These are phyloP conservation scores for Balakata baccata DNA, from an alignment of 345 rosid species.

Conservation along the genomic window DNA sequence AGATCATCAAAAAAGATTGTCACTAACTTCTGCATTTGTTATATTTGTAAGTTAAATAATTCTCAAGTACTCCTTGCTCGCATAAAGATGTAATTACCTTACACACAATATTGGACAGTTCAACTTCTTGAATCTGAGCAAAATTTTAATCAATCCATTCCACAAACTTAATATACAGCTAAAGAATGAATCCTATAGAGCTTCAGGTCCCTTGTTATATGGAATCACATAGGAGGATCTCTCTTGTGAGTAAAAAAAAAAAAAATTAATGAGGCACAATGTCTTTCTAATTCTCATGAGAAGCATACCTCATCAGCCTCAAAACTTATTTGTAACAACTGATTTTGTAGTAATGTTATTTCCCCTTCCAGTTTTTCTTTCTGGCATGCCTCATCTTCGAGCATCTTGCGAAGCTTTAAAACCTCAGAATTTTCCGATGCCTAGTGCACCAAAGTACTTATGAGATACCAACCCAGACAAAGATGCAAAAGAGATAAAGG, in stretches of 20 bases:
- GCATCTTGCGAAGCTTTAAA: conserved; percentile 70
- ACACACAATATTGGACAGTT: neutral
- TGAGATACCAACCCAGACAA: conserved; percentile 13
- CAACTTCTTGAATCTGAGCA: neutral
- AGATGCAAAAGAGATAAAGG: conserved; percentile 13
- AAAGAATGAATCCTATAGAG: neutral
- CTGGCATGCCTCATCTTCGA: conserved; percentile 72
- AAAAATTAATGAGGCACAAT: neutral
- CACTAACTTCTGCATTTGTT: neutral
- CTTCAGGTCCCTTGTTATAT: neutral
- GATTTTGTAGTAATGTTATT: conserved; percentile 66
- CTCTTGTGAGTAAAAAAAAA: neutral
- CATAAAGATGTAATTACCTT: neutral
- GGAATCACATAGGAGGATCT: neutral
- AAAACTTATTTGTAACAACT: conserved; percentile 68
- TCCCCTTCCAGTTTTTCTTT: conserved; percentile 79
- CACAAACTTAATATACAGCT: neutral
- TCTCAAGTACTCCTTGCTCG: neutral
- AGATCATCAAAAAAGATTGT: neutral
- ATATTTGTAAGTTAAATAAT: neutral
- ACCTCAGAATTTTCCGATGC: conserved; percentile 66
- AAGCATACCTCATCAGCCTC: conserved; percentile 87
- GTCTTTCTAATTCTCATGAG: conserved; percentile 2
- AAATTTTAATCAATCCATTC: neutral
- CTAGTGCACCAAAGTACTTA: conserved; percentile 35